Conservation (phyloP, 441 rosid genomes). For the Gossypium davidsonii region DNA sequence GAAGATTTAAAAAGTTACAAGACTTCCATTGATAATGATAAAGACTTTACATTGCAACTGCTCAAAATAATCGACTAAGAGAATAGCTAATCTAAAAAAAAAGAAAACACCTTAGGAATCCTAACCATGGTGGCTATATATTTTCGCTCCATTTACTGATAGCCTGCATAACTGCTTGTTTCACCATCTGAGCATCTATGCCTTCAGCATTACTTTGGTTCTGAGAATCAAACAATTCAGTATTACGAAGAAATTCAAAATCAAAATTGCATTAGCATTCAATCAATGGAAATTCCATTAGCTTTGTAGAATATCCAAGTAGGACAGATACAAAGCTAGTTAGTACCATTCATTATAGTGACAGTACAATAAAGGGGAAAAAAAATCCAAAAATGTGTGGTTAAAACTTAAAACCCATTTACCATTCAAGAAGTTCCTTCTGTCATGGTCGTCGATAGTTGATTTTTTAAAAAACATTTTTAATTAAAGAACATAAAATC, state of each 20-base stretch:
- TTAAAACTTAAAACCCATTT: neutral
- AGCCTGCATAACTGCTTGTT: constrained; percentile 37
- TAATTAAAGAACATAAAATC: no score
- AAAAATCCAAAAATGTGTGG: constrained; percentile 15
- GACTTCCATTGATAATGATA: constrained; percentile 1
- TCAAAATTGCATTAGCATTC: neutral
- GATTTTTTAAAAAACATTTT: no score
- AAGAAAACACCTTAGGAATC: neutral
- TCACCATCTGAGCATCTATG: constrained; percentile 38
- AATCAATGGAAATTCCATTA: neutral
- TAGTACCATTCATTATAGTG: constrained; percentile 15
- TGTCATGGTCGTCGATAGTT: no score
- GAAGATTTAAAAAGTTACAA: neutral
- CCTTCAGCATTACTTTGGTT: constrained; percentile 22
- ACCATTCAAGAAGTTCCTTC: no score
- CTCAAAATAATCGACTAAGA: neutral
- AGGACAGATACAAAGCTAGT: neutral
- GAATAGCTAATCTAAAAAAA: neutral
- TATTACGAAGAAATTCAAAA: neutral
- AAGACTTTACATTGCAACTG: neutral
- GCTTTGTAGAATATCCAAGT: neutral
- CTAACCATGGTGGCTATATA: neutral
- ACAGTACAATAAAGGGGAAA: neutral
- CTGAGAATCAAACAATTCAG: neutral
- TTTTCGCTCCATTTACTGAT: constrained; percentile 30